Base-by-base conservation (phyloP, 2,329 filamentous ascomycete species). In the Nigrospora osmanthi region DNA sequence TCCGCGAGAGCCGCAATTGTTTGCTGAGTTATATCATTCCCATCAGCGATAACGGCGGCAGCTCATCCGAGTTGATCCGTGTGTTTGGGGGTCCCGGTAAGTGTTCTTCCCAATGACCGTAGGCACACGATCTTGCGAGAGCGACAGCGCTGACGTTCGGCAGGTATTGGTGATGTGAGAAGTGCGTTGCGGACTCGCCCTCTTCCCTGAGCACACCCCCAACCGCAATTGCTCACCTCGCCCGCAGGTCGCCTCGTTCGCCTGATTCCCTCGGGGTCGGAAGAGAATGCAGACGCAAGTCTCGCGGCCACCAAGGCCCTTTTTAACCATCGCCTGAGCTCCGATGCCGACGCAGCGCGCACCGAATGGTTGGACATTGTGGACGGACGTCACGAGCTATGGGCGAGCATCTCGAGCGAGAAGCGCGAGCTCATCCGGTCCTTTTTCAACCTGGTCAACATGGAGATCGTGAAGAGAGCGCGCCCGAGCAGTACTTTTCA, bases 21-120 rank as follows among this genome's bases (percentile, higher is more conserved):
- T 70, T 76, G 3, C 68, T 94, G 36, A 88, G 80, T 65, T 94
- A 95, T 63, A 81, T 96, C 47, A 95, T 97, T 43, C 91, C 91
- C 33, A 95, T 96, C 61, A 93, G 87, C 52, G 91, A 97, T 67
- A 97, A 97, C 65, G 91, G 91, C 40, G 91, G 91, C 35, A 94
- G 87, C 55, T 94, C 89, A 3, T 95, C 88, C 38, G 91, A 97
- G 69, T 72, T 96, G 57, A 95, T 96, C 53, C 79, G 93, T 33
- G 89, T 97, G 33, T 93, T 97, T 66, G 93, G 91, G 13, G 93
- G 93, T 1, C 91, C 91, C 52, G 91, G 91, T 84, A 68, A 16
- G 23, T 32, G 14, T 35, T 31, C 13, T 32, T 13, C 34, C 14
- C 40, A n/a, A 34, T 3, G 15, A 14, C 12, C 9, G 16, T 6